Conservation (phyloP, 2,329 filamentous ascomycete species). For the Fonsecaea multimorphosa region DNA sequence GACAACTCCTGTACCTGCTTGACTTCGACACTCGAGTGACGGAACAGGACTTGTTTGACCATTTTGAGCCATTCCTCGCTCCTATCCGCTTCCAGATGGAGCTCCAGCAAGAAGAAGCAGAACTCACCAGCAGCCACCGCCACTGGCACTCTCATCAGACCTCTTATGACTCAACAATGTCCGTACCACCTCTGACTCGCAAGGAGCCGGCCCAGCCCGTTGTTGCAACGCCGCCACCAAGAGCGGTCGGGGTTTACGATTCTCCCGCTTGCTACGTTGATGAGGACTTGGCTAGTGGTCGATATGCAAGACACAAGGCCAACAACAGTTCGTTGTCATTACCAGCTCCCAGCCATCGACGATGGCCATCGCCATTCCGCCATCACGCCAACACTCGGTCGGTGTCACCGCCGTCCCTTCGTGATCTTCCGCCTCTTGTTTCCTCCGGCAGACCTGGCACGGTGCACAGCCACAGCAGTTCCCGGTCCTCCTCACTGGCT, state of each 20-base stretch:
- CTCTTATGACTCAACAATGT: conserved; percentile 35
- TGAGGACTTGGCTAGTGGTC: conserved; percentile 41
- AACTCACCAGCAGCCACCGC: conserved; percentile 46
- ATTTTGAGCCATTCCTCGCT: conserved; percentile 85
- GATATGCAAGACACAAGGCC: conserved; percentile 41
- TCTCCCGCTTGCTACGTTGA: conserved; percentile 43
- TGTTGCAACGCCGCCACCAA: conserved; percentile 31
- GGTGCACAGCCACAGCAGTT: conserved; percentile 49
- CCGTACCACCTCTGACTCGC: conserved; percentile 26
- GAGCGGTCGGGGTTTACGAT: conserved; percentile 41
- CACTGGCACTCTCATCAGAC: conserved; percentile 45
- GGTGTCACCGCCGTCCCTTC: conserved; percentile 52
- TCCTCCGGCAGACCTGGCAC: conserved; percentile 50
- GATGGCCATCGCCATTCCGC: conserved; percentile 47
- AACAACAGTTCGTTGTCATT: conserved; percentile 37
- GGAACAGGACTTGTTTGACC: conserved; percentile 81
- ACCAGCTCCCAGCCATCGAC: conserved; percentile 43
- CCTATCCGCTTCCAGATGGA: conserved; percentile 72
- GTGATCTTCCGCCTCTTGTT: conserved; percentile 52
- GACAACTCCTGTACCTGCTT: conserved; percentile 91
- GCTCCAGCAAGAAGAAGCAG: conserved; percentile 60
- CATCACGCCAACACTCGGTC: conserved; percentile 43
- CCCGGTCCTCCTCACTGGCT: conserved; percentile 52
- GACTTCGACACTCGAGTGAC: conserved; percentile 92
- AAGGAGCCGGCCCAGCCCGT: conserved; percentile 29